Conservation (phyloP, 139 green algal species). For the Asterochloris sp. region DNA sequence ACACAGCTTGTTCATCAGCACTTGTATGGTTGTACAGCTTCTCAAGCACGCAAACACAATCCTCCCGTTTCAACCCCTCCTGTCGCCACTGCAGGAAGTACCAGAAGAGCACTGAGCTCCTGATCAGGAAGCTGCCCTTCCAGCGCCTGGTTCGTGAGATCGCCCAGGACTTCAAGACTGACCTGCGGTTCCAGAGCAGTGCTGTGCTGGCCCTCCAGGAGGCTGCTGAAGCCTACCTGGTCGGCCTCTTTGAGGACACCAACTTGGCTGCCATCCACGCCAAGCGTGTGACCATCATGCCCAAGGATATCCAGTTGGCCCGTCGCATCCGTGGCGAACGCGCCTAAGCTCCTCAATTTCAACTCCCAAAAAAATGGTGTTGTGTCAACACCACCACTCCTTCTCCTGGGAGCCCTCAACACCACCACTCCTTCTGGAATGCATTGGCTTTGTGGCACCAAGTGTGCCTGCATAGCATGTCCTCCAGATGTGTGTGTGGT, state of each 20-base stretch:
- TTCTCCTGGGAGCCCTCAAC: not conserved
- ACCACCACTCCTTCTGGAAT: not conserved
- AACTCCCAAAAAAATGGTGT: conserved; percentile 16
- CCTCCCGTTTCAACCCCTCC: too few relatives aligned
- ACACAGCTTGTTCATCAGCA: too few relatives aligned
- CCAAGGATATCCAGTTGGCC: conserved; percentile 70
- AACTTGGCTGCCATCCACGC: conserved; percentile 96
- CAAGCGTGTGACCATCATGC: conserved; percentile 87
- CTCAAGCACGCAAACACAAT: too few relatives aligned
- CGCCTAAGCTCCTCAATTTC: conserved; percentile 55
- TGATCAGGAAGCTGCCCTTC: conserved; percentile 97
- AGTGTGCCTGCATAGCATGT: not conserved
- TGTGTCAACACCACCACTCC: conserved; percentile 26
- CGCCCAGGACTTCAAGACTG: conserved; percentile 99
- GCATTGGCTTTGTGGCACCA: not conserved
- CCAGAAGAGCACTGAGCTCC: conserved; percentile 91
- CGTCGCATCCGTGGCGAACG: conserved; percentile 46
- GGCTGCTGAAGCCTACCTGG: conserved; percentile 96
- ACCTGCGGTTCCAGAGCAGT: conserved; percentile 96
- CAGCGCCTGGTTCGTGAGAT: conserved; percentile 98
- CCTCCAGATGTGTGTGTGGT: not conserved
- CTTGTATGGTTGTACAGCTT: too few relatives aligned
- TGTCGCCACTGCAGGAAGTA: conserved; percentile 62
- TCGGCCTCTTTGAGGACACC: conserved; percentile 98
- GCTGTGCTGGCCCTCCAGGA: conserved; percentile 97